Percentiles rank a stretch among this genome's conserved stretches.
phyloP scores from a whole-genome alignment of 2,329 filamentous ascomycete species.

The Tricladium varicosporioides region DNA sequence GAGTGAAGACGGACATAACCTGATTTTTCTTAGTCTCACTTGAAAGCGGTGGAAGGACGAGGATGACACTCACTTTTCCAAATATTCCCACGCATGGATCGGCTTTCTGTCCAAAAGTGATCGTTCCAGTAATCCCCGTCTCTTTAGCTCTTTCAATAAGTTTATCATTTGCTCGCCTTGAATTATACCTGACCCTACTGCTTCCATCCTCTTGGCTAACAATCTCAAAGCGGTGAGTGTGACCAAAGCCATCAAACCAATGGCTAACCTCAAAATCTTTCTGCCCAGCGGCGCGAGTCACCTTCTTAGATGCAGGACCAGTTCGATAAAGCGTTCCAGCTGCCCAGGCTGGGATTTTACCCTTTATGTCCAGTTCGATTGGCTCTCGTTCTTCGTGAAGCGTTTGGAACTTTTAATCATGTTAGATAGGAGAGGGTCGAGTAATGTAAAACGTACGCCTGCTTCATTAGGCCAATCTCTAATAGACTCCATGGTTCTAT shows the following conservation, averaged over 20 bases:
- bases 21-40: background rate
- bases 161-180: constrained; percentile 64
- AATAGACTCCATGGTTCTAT: background rate
- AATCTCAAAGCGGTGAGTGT: constrained; percentile 72
- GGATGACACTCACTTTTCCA: constrained; percentile 50
- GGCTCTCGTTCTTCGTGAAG: constrained; percentile 39
- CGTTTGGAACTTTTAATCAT: constrained; percentile 5
- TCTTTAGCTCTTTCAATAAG: constrained; percentile 59
- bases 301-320: constrained; percentile 54
- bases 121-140: constrained; percentile 52
- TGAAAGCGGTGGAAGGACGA: background rate
- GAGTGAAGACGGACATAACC: constrained; percentile 49
- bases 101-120: constrained; percentile 67
- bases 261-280: constrained; percentile 2
- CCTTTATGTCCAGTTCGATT: constrained; percentile 60
- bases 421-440: background rate
- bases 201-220: constrained; percentile 39
- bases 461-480: constrained; percentile 10
- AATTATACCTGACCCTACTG: constrained; percentile 64
- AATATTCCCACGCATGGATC: constrained; percentile 76
- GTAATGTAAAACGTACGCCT: constrained; percentile 1
- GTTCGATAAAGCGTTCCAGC: constrained; percentile 73
- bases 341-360: constrained; percentile 68
- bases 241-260: constrained; percentile 65
- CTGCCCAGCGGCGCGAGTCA: background rate